A percentile compares a stretch with the other conserved stretches of the same genome.
These are phyloP conservation scores for Mycena leptocephala DNA, from an alignment of 768 basidiomycete genomes.

Conservation along the genomic window DNA sequence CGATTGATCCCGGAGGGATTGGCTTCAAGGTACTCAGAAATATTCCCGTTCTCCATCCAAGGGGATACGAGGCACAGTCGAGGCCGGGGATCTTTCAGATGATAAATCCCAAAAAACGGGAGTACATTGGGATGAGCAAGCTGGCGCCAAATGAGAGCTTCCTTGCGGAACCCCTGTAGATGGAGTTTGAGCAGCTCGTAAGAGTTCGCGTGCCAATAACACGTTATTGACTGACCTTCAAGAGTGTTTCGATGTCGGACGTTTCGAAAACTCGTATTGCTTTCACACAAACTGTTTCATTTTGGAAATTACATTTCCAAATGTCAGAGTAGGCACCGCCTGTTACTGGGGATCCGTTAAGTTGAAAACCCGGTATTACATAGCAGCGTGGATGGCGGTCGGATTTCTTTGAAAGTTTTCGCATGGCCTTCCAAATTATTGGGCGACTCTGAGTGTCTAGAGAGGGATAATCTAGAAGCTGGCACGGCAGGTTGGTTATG, in stretches of 20 bases:
- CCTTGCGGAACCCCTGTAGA: too few relatives aligned
- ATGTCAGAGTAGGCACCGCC: slow-evolving; percentile 9
- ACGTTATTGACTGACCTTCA: too few relatives aligned
- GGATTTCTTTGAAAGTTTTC: slow-evolving; percentile 2
- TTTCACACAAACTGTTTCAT: slow-evolving; percentile 11
- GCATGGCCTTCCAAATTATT: slow-evolving; percentile 1
- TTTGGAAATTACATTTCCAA: slow-evolving; percentile 5
- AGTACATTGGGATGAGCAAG: slow-evolving; percentile 46
- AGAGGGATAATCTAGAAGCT: slow-evolving; percentile 22
- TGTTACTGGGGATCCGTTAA: neutral
- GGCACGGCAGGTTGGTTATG: neutral
- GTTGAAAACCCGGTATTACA: neutral
- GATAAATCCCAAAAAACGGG: slow-evolving; percentile 46
- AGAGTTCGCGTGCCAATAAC: too few relatives aligned
- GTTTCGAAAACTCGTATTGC: slow-evolving; percentile 6
- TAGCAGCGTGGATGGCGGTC: slow-evolving; percentile 15
- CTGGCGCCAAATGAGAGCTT: slow-evolving; percentile 45
- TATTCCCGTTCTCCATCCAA: slow-evolving; percentile 53
- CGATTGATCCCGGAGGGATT: slow-evolving; percentile 34
- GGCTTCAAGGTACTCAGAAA: slow-evolving; percentile 44
- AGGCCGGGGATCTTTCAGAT: slow-evolving; percentile 12
- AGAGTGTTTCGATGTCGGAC: neutral
- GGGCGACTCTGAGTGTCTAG: neutral
- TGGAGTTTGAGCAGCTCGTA: too few relatives aligned
- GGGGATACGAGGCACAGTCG: slow-evolving; percentile 53